Conservation (phyloP, 805 yeast genomes). For the Lachancea waltii region DNA sequence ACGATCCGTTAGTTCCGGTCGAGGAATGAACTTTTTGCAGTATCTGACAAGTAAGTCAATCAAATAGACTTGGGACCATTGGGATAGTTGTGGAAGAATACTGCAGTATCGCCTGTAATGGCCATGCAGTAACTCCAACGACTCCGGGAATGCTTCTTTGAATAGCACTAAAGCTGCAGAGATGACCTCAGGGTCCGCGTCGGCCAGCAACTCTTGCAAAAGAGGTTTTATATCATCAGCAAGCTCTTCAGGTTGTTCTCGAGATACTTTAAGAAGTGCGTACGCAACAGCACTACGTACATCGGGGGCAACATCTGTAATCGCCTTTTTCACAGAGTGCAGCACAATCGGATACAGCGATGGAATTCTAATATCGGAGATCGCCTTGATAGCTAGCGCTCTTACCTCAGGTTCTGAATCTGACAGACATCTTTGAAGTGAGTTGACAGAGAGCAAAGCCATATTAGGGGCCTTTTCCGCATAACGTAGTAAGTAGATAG, state of each 20-base stretch:
- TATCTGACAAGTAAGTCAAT: constrained; percentile 65
- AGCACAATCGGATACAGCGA: constrained; percentile 75
- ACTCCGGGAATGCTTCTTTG: constrained; percentile 46
- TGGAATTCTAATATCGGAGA: constrained; percentile 77
- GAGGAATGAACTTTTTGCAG: constrained; percentile 50
- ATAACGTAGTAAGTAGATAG: constrained; percentile 63
- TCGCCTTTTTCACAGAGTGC: constrained; percentile 62
- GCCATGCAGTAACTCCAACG: constrained; percentile 64
- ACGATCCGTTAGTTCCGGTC: constrained; percentile 40
- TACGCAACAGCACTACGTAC: constrained; percentile 79
- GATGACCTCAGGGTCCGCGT: constrained; percentile 59
- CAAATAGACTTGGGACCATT: constrained; percentile 58
- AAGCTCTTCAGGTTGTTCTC: constrained; percentile 36
- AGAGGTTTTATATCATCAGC: constrained; percentile 41
- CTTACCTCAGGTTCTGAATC: constrained; percentile 66
- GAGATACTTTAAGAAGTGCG: constrained; percentile 56
- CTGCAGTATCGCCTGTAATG: constrained; percentile 54
- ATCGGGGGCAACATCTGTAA: constrained; percentile 62
- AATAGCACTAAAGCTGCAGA: constrained; percentile 59
- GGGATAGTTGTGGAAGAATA: constrained; percentile 49
- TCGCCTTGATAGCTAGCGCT: constrained; percentile 66
- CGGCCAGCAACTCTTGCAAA: constrained; percentile 53
- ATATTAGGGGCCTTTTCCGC: constrained; percentile 83
- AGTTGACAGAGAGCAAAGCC: constrained; percentile 84
- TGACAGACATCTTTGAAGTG: constrained; percentile 75